Percentiles rank a stretch among this genome's conserved stretches.
Evolutionary conservation across 2,329 filamentous ascomycete genomes (phyloP).

Genomic region (Daldinia sp.): DNA sequence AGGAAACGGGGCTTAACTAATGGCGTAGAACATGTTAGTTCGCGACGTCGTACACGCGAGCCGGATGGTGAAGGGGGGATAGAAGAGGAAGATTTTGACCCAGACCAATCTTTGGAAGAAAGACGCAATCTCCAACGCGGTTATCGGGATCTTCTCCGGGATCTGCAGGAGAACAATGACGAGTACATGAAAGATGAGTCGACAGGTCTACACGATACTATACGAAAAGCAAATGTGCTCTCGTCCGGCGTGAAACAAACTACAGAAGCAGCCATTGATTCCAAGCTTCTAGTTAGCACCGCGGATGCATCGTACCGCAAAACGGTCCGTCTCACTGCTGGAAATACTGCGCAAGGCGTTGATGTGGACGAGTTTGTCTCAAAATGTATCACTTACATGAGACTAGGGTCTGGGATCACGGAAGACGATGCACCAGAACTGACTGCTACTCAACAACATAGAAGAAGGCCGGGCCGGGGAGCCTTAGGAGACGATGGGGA

Average conservation of each 20-base stretch:
- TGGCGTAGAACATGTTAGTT: slow-evolving; percentile 46
- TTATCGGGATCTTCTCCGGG: slow-evolving; percentile 74
- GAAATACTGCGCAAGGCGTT: slow-evolving; percentile 78
- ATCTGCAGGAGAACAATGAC: slow-evolving; percentile 73
- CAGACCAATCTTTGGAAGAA: slow-evolving; percentile 81
- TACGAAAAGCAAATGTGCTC: slow-evolving; percentile 74
- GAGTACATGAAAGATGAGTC: slow-evolving; percentile 77
- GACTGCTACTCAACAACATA: slow-evolving; percentile 62
- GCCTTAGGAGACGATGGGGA: slow-evolving; percentile 60
- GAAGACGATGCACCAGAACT: slow-evolving; percentile 65
- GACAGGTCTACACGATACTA: slow-evolving; percentile 71
- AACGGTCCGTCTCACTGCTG: slow-evolving; percentile 78
- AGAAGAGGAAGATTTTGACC: slow-evolving; percentile 61
- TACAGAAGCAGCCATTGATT: slow-evolving; percentile 89
- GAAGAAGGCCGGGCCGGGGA: slow-evolving; percentile 53
- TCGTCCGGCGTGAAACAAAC: slow-evolving; percentile 84
- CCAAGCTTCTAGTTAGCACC: slow-evolving; percentile 83
- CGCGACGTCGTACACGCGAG: slow-evolving; percentile 50
- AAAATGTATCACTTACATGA: slow-evolving; percentile 91
- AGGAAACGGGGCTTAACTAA: slow-evolving; percentile 51
- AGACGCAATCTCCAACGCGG: slow-evolving; percentile 77
- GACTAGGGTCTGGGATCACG: slow-evolving; percentile 68
- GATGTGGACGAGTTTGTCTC: slow-evolving; percentile 93
- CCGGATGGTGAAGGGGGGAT: slow-evolving; percentile 39
- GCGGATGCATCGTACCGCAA: slow-evolving; percentile 86